Evolutionary conservation across 345 rosid species (phyloP), one percentile per base, ranked within the genome.

Genomic region (Sonneratia caseolaris): DNA sequence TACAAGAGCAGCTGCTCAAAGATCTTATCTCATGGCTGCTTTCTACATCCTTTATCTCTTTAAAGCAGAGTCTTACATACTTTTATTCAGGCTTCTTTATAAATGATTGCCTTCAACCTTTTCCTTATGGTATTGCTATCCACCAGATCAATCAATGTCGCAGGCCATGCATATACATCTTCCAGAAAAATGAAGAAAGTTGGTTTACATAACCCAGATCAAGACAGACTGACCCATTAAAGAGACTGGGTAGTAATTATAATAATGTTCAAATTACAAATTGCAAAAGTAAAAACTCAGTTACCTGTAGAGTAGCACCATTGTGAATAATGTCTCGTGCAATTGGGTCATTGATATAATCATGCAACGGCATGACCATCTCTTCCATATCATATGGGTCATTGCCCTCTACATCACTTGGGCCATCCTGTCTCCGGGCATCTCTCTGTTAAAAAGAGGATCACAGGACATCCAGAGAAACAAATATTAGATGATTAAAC

Each of bases 221-320:
- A 53, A 42, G 45, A 66, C 36, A 32, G 27, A 3, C 13, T 11
- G 18, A 27, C 38, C 66, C 13, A 62, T 14, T 19, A 27, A 57
- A 57, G 36, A 36, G 37, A 19, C 66, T 37, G 53, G 15, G 4
- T 7, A 37, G 4, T 2, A 35, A 62, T 32, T 62, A 62, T 14
- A 62, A 12, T 35, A 62, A 13, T 32, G 27, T n/a, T 62, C 16
- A 27, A 4, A 9, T 42, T 37, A 27, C n/a, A 45, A 43, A 68
- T 16, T 15, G 49, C 7, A 37, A 56, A 10, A 16, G 42, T 10
- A 21, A 37, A 37, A 37, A 51, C n/a, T 32, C 37, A 36, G 49
- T 70, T 81, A 95, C 99, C 91, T 95, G 99, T 75, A 90, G 90
- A 1, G 99, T 90, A 15, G 92, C 97, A 71, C 99, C 99, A 78